Conservation (phyloP, 2,329 filamentous ascomycete genomes). For the Penicillium sp. region DNA sequence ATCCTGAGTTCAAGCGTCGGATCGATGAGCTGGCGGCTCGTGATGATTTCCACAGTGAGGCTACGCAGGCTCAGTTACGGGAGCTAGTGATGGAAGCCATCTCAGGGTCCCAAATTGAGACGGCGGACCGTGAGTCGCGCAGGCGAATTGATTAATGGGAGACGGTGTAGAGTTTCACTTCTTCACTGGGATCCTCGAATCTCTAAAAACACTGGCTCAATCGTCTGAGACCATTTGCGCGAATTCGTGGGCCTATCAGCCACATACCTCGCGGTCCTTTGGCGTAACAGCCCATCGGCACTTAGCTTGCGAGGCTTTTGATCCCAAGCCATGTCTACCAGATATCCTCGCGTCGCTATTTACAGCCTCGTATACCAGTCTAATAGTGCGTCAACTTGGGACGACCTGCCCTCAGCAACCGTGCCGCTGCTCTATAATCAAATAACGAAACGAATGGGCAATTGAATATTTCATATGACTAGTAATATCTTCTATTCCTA, state of each 20-base stretch:
- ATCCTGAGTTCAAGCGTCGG: constrained; percentile 77
- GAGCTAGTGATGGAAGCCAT: constrained; percentile 79
- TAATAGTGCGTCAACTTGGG: background rate
- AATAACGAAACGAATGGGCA: background rate
- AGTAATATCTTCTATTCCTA: background rate
- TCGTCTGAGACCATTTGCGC: background rate
- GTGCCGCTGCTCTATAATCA: background rate
- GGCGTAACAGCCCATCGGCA: background rate
- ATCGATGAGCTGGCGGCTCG: constrained; percentile 86
- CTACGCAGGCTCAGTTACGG: constrained; percentile 75
- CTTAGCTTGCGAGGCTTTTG: background rate
- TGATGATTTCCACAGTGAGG: constrained; percentile 77
- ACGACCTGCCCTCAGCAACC: background rate
- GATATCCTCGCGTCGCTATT: background rate
- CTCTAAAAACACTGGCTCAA: background rate
- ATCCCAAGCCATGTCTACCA: background rate
- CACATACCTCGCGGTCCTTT: background rate
- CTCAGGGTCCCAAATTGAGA: constrained; percentile 60
- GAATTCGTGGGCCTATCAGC: background rate
- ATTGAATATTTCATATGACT: background rate
- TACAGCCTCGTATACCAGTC: background rate
- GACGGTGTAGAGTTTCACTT: background rate
- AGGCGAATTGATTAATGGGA: constrained; percentile 55
- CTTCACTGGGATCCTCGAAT: background rate
- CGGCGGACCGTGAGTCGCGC: constrained; percentile 62